Base-by-base conservation (phyloP, 2,329 filamentous ascomycete species). In the Colletotrichum magnum region DNA sequence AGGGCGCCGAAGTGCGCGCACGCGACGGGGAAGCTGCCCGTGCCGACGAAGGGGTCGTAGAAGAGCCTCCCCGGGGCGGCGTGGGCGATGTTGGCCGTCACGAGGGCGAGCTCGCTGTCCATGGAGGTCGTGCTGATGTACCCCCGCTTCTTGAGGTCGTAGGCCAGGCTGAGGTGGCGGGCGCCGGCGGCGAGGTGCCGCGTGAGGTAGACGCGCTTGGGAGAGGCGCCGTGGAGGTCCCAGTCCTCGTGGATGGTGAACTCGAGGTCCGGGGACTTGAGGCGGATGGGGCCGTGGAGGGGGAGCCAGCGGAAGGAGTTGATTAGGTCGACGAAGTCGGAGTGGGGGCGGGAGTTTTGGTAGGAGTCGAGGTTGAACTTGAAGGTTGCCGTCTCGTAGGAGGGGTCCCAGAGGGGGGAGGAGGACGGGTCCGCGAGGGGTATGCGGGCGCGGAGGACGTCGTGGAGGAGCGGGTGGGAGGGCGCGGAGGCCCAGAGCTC, bases 51-150 rank as follows among this genome's bases (percentile, higher is more conserved):
- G 0, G 96, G 96, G 74, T 99, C 96, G 76, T 95, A 98, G 75
- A 97, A 93, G 2, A 98, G 78, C 77, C 93, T 97, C 0, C 94
- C 95, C 0, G 94, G 93, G 0, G 84, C 91, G 0, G 94, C 94
- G 15, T 93, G 88, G 0, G 94, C 93, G 73, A 99, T 90, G 76
- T 98, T 99, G 2, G 95, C 96, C 0, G 95, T 98, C 24, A 99
- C 84, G 1, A 99, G 87, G 13, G 94, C 93, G 51, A 99, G 86
- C 79, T 98, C 96, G 0, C 95, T 93, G 78, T 99, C 96, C 96
- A 99, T 98, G 53, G 93, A 96, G 0, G 96, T 99, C 0, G 95
- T 98, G 73, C 93, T 94, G 75, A 99, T 98, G 78, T 99, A 99
- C 47, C 88, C 87, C 32, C 96, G 86, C 81, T 97, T 97, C 85